Evolutionary conservation across 345 rosid species (phyloP), one percentile per base, ranked within the genome.

Genomic region (Acer negundo): DNA sequence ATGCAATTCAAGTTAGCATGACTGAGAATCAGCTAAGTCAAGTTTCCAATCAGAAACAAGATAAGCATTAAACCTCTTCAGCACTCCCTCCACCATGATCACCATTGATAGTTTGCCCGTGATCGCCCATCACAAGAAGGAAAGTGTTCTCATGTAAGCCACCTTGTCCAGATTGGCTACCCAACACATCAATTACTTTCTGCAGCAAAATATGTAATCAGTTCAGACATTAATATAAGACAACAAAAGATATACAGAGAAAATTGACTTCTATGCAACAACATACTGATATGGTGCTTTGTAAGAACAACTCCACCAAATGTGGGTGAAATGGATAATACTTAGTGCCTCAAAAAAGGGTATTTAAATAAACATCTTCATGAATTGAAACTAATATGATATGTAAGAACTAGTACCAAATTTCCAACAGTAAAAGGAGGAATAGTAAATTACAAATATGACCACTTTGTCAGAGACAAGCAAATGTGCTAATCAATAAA

Each of bases 81-180:
- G 94, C 84, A 85, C 93, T 90, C 68, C 98, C 99, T 80, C 99
- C 99, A 59, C 99, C 99, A 86, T 95, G 99, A 90, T 95, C 99
- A 70, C 99, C 99, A 73, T 93, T 92, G 75, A 91, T 68, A 67
- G 99, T 93, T 92, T 95, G 98, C 58, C 99, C 99, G 82, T 95
- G 99, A 78, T 93, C 98, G 79, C 98, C 99, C 97, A 93, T 92
- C 74, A 95, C 98, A 73, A 95, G 86, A 75, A 95, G 93, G 79
- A 91, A 80, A 70, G 96, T 95, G 69, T 83, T 92, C 85, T 92
- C 97, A 83, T 95, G 97, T 65, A 91, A 75, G 24, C 90, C 93
- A 75, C 99, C 96, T 1, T 92, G 92, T 69, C 89, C 90, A 35
- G 94, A 92, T 79, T 90, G 89, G 79, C 84, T 87, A 81, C 81